Evolutionary conservation across 2,329 filamentous ascomycete genomes (phyloP).

Genomic region (Calonectria naviculata): DNA sequence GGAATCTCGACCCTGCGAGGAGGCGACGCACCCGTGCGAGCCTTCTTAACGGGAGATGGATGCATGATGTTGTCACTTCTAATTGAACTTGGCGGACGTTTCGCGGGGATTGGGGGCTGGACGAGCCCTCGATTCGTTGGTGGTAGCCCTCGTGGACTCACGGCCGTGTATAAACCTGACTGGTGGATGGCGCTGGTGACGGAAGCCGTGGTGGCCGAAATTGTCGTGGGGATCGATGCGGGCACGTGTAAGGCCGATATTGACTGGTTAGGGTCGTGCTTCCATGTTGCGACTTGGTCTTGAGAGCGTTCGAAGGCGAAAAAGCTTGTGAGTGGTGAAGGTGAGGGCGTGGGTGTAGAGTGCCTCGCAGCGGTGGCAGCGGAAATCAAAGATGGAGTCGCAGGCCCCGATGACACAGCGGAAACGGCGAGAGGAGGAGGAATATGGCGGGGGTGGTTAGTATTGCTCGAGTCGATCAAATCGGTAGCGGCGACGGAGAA

Average conservation of each 20-base stretch:
- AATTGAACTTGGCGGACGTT: conserved; percentile 38
- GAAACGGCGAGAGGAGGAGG: conserved; percentile 21
- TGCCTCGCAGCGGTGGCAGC: conserved; percentile 4
- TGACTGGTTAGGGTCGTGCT: conserved; percentile 30
- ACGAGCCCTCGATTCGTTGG: conserved; percentile 26
- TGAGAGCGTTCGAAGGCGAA: conserved; percentile 27
- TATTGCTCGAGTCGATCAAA: conserved; percentile 29
- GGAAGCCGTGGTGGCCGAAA: conserved; percentile 19
- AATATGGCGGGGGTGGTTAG: conserved; percentile 17
- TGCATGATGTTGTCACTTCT: conserved; percentile 45
- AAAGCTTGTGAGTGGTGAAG: conserved; percentile 19
- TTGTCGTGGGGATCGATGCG: conserved; percentile 16
- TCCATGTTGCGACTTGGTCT: conserved; percentile 32
- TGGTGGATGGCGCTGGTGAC: conserved; percentile 33
- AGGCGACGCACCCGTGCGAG: conserved; percentile 58
- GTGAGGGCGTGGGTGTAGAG: background rate
- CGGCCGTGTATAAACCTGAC: conserved; percentile 30
- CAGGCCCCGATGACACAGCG: background rate
- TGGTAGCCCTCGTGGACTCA: conserved; percentile 29
- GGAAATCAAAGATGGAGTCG: conserved; percentile 2
- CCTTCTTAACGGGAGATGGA: conserved; percentile 56
- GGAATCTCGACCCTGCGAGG: conserved; percentile 58
- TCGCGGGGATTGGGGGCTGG: conserved; percentile 33
- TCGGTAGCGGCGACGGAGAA: conserved; percentile 21
- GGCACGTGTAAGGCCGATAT: conserved; percentile 33